phyloP scores from a whole-genome alignment of 805 yeast genomes.

The Nakazawaea siamensis region DNA sequence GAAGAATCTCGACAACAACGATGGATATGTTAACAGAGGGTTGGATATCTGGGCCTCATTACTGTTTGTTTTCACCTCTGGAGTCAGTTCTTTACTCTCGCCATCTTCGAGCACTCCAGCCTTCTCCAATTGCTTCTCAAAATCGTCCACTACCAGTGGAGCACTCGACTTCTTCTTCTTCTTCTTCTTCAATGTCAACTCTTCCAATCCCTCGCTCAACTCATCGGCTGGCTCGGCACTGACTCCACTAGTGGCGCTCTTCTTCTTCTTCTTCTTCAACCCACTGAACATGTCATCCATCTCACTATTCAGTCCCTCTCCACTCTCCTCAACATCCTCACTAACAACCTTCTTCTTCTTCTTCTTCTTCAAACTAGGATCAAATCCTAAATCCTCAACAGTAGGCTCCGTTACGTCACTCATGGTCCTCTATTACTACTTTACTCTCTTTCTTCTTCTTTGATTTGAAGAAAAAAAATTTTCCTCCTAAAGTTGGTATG shows the following conservation, averaged over 20 bases:
- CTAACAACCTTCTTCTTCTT: slow-evolving; percentile 50
- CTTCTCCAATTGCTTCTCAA: slow-evolving; percentile 81
- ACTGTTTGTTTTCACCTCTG: slow-evolving; percentile 22
- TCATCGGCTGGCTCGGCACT: slow-evolving; percentile 27
- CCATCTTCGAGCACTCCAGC: slow-evolving; percentile 69
- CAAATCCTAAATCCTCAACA: slow-evolving; percentile 51
- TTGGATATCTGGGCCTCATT: slow-evolving; percentile 11
- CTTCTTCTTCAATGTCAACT: slow-evolving; percentile 71
- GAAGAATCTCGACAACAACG: slow-evolving; percentile 79
- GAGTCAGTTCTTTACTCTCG: slow-evolving; percentile 19
- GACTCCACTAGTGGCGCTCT: slow-evolving; percentile 17
- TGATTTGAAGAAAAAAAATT: neutral
- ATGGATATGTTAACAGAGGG: slow-evolving; percentile 36
- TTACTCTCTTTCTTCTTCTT: neutral
- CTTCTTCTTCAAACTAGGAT: slow-evolving; percentile 70
- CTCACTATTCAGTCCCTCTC: slow-evolving; percentile 24
- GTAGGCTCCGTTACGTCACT: slow-evolving; percentile 14
- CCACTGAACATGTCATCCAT: slow-evolving; percentile 68
- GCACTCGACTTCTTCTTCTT: slow-evolving; percentile 68
- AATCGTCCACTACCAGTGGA: slow-evolving; percentile 59
- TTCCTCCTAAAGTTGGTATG: too few relatives aligned
- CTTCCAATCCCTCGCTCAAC: slow-evolving; percentile 56
- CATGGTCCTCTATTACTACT: slow-evolving; percentile 11
- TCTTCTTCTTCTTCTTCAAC: slow-evolving; percentile 72
- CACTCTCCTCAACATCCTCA: slow-evolving; percentile 29